Base-by-base conservation (phyloP, 169 alveolate genomes). In the Fabrea salina region DNA sequence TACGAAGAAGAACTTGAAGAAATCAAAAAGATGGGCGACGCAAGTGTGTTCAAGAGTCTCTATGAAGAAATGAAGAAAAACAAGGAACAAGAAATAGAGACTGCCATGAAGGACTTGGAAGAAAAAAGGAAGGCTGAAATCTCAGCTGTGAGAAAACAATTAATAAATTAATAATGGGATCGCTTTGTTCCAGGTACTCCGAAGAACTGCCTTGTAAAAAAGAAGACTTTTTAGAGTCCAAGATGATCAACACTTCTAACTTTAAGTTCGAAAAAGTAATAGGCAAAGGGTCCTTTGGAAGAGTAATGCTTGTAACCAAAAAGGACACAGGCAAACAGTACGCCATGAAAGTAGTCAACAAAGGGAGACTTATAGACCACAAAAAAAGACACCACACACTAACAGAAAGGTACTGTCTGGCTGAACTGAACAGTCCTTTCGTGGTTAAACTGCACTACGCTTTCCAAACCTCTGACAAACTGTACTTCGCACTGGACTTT, bases 321-420 rank as follows among this genome's bases (percentile, higher is more conserved):
- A 84, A 86, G 64, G 70, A 81, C 19, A 80, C 72, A 49, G 85
- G 86, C 22, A 72, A 72, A 64, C 51, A 85, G 74, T 93, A 79
- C 57, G 95, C 96, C 13, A 83, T 92, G 83, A 92, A 92, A 66
- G 66, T 86, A 3, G 50, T 91, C 3, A 86, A 85, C 37, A 91
- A 91, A 57, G 71, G 61, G 30, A 59, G 61, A 33, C 51, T 87
- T 3, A 59, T 78, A 66, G 22, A 49, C 25, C 78, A 75, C 30
- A 83, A 83, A 39, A 76, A 86, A 75, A 83, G 72, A 53, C 76
- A 59, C 2, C 81, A 87, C 61, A 84, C 85, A 8, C 66, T 67
- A 56, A 81, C 85, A 32, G 93, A 90, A 72, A 71, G 93, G 47
- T 37, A 56, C 11, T 76, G 85, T 39, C 67, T 90, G 35, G 86